Base-by-base conservation (phyloP, 1,284 basidiomycete genomes). In the Puccinia novopanici region DNA sequence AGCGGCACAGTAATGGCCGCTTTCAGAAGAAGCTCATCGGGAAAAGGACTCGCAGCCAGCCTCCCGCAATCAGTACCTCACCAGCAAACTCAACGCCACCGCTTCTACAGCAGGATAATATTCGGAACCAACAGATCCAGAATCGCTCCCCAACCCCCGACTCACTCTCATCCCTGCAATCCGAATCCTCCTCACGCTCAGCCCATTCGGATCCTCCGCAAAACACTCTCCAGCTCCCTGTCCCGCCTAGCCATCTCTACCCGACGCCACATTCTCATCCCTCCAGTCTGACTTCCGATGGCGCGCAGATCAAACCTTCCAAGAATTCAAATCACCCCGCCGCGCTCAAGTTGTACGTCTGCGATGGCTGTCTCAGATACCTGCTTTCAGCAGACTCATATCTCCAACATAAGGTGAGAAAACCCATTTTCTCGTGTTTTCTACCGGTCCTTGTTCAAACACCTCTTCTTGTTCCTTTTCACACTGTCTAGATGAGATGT, bases 301-400 rank as follows among this genome's bases (percentile, higher is more conserved):
- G 34, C 15, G 61, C 37, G 37, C 34, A 37, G 17, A 63, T n/a
- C 22, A 40, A 40, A 42, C 37, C 61, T 5, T 22, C 30, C 19
- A 34, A 17, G 8, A 40, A 15, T 15, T 63, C 61, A 40, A 42
- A 40, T 34, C 61, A 40, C 40, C 37, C 34, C 12, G n/a, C 75
- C 5, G n/a, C 61, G 19, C 55, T 63, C 75, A 77, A 74, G 50
- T n/a, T 94, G 34, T 94, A 91, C 89, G 92, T 96, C 24, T 96
- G 94, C 85, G 92, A 94, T 82, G 89, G 91, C 80, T 99, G 96
- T 87, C 97, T 98, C 90, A 98, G 97, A 87, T 99, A 98, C 86
- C 94, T 95, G 91, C 87, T 90, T 2, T 91, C 93, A 57, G 89
- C 90, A 24, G 86, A 87, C 1, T 87, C 88, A 27, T 94, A 92